Evolutionary conservation across 225 moss, liverwort and hornwort species (phyloP).

Genomic region (Thuidium tamariscinum): DNA sequence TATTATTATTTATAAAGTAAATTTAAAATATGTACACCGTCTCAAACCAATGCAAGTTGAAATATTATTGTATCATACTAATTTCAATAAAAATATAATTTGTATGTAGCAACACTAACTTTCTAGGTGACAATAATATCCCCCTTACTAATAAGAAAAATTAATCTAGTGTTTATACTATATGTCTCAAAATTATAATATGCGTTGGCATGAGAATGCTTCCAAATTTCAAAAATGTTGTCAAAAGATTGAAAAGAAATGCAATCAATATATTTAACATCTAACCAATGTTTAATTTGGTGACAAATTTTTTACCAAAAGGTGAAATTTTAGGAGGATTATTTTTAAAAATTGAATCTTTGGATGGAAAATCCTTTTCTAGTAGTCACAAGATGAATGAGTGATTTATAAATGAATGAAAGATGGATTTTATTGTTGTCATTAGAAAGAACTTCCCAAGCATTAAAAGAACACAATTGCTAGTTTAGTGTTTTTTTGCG

Average conservation of each 20-base stretch:
- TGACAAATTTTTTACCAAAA: not conserved
- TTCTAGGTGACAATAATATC: not conserved
- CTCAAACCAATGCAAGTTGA: not conserved
- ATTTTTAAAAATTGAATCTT: not conserved
- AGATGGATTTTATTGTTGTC: not conserved
- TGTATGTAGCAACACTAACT: not conserved
- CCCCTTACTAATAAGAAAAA: not conserved
- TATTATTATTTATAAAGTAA: not conserved
- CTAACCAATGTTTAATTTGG: not conserved
- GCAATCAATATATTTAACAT: not conserved
- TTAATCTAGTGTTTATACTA: not conserved
- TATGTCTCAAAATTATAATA: not conserved
- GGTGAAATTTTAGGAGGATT: not conserved
- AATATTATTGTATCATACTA: not conserved
- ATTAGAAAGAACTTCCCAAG: not conserved
- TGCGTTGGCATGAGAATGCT: not conserved
- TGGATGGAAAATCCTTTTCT: too few relatives aligned
- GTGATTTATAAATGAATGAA: too few relatives aligned
- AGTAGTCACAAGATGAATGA: too few relatives aligned
- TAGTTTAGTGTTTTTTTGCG: too few relatives aligned
- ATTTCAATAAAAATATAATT: not conserved
- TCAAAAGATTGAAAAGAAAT: not conserved
- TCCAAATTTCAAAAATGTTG: accelerated
- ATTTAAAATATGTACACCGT: not conserved
- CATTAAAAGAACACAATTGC: not conserved